phyloP scores from a whole-genome alignment of 2,329 filamentous ascomycete genomes.

The Bretziella fagacearum region DNA sequence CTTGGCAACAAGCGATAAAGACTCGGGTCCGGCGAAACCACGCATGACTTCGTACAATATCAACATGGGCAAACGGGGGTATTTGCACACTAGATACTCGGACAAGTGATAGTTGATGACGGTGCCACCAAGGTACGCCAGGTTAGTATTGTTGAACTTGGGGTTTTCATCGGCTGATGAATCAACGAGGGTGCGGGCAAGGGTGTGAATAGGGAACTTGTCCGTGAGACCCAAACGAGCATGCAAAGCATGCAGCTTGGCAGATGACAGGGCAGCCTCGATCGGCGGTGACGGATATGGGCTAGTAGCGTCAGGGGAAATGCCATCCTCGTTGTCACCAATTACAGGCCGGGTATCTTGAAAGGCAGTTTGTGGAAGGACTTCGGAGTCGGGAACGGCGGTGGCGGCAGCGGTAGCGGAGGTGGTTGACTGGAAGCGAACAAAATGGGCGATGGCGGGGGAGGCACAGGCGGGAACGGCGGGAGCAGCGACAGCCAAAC shows the following conservation, averaged over 20 bases:
- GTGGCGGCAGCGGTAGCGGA: conserved; percentile 16
- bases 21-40: conserved; percentile 61
- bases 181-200: conserved; percentile 75
- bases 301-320: conserved; percentile 21
- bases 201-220: conserved; percentile 67
- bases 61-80: conserved; percentile 77
- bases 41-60: conserved; percentile 75
- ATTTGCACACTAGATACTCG: conserved; percentile 76
- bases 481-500: conserved; percentile 14
- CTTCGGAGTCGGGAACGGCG: conserved; percentile 11
- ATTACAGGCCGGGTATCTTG: conserved; percentile 14
- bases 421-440: conserved; percentile 23
- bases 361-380: conserved; percentile 10
- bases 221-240: conserved; percentile 69
- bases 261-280: conserved; percentile 49
- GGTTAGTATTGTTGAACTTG: conserved; percentile 74
- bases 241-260: conserved; percentile 84
- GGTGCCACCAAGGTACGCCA: conserved; percentile 65
- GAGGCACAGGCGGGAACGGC: conserved; percentile 3
- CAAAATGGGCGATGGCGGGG: conserved; percentile 10
- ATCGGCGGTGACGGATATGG: conserved; percentile 55
- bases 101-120: conserved; percentile 77
- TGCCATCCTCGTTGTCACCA: conserved; percentile 21
- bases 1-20: conserved; percentile 53
- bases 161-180: conserved; percentile 63